Percentiles rank a stretch among this genome's conserved stretches.
Evolutionary conservation across 1,284 basidiomycete species (phyloP).

Genomic region (Microbotryum lychnidis-dioicae): DNA sequence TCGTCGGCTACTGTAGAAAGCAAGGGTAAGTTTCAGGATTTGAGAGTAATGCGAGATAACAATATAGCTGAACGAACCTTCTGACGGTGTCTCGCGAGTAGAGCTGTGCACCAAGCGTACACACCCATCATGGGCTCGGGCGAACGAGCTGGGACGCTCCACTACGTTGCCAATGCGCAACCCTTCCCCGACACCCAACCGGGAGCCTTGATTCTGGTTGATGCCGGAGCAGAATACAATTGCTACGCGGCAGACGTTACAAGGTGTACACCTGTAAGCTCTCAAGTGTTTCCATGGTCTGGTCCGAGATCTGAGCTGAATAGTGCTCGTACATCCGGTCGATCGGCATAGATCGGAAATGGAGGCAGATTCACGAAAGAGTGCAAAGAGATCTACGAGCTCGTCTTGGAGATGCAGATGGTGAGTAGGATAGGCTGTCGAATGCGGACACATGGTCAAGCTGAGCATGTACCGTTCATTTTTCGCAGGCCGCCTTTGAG

Average conservation of each 20-base stretch:
- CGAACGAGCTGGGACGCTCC: conserved; percentile 71
- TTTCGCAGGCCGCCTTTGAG: conserved; percentile 55
- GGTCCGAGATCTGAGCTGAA: conserved; percentile 33
- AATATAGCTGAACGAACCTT: background rate
- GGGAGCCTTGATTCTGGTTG: conserved; percentile 58
- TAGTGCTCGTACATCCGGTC: conserved; percentile 42
- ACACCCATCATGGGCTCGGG: conserved; percentile 80
- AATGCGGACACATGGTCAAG: too few species aligned
- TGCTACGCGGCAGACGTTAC: conserved; percentile 68
- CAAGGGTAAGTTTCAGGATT: conserved; percentile 55
- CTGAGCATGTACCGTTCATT: too few species aligned
- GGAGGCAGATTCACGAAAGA: conserved; percentile 74
- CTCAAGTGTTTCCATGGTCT: background rate
- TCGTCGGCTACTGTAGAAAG: conserved; percentile 73
- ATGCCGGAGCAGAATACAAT: conserved; percentile 83
- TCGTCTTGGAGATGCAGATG: conserved; percentile 81
- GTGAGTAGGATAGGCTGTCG: conserved; percentile 41
- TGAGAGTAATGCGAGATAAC: background rate
- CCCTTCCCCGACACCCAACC: conserved; percentile 30
- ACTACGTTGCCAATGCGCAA: conserved; percentile 53
- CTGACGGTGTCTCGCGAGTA: conserved; percentile 35
- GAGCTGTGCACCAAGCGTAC: conserved; percentile 77
- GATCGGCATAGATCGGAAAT: conserved; percentile 55
- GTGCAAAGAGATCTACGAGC: conserved; percentile 67
- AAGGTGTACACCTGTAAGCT: conserved; percentile 34